Evolutionary conservation across 768 basidiomycete genomes (phyloP).

Genomic region (Termitomyces sp.): DNA sequence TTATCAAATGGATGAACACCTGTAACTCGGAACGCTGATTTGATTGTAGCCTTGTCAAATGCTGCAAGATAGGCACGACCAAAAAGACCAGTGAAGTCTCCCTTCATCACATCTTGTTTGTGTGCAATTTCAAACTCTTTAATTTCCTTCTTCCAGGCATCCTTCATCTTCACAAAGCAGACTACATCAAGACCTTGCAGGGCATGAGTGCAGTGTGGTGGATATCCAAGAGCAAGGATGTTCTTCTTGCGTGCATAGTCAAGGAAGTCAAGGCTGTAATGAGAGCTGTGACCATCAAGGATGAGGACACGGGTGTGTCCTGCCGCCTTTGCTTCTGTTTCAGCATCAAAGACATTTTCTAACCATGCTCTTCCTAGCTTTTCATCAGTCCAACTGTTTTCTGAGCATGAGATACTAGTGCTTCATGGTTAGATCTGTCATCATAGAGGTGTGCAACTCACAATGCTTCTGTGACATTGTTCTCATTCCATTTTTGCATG

Average conservation of each 20-base stretch:
- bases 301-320: too few relatives aligned
- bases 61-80: too few relatives aligned
- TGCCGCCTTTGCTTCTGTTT: slow-evolving; percentile 30
- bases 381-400: slow-evolving; percentile 27
- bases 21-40: not conserved
- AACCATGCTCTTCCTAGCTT: slow-evolving; percentile 20
- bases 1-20: not conserved
- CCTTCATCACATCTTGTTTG: slow-evolving; percentile 17
- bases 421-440: not conserved
- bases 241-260: slow-evolving; percentile 25
- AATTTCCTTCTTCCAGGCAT: slow-evolving; percentile 13
- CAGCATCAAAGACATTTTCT: slow-evolving; percentile 23
- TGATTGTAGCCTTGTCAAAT: too few relatives aligned
- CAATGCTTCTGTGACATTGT: slow-evolving; percentile 29
- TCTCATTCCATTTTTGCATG: slow-evolving; percentile 22
- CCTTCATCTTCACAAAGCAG: slow-evolving; percentile 35
- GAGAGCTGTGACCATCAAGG: too few relatives aligned
- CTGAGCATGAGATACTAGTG: slow-evolving; percentile 17
- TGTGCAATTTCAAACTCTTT: slow-evolving; percentile 16
- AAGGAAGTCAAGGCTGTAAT: too few relatives aligned
- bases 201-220: slow-evolving; percentile 33
- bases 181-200: slow-evolving; percentile 40
- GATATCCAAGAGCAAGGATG: slow-evolving; percentile 33
- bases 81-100: not conserved
- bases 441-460: slow-evolving; percentile 15